phyloP scores from a whole-genome alignment of 257 asterid genomes.

The Misopates orontium region DNA sequence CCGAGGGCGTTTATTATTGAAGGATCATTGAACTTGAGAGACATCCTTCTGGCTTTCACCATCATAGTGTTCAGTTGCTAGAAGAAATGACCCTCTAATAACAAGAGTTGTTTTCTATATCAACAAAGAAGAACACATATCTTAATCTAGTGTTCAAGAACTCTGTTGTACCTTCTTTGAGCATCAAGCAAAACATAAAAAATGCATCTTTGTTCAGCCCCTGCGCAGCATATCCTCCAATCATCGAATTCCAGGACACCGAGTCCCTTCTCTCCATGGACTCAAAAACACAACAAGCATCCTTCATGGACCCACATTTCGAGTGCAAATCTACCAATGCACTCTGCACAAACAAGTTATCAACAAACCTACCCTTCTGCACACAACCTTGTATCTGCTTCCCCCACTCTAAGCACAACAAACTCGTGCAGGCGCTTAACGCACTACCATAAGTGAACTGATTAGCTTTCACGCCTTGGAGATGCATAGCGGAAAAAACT shows the following conservation, averaged over 20 bases:
- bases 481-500: constrained; percentile 44
- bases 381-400: constrained; percentile 52
- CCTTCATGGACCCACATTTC: constrained; percentile 56
- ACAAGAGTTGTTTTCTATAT: constrained; percentile 4
- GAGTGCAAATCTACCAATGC: constrained; percentile 60
- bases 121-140: constrained; percentile 9
- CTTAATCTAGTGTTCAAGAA: constrained; percentile 3
- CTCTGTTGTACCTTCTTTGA: constrained; percentile 41
- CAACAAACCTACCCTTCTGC: constrained; percentile 44
- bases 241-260: constrained; percentile 64
- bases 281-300: constrained; percentile 44
- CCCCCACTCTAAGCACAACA: constrained; percentile 40
- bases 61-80: neutral
- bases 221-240: constrained; percentile 52
- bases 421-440: constrained; percentile 46
- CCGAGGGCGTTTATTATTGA: neutral
- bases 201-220: constrained; percentile 36
- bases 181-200: constrained; percentile 41
- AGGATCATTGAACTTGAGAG: too few relatives aligned
- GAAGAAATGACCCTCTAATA: neutral
- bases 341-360: constrained; percentile 55
- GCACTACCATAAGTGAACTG: constrained; percentile 64
- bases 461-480: constrained; percentile 48
- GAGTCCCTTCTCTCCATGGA: constrained; percentile 49
- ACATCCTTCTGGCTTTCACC: too few relatives aligned